Evolutionary conservation across 768 basidiomycete species (phyloP), one percentile per base, ranked within the genome.

Genomic region (Leccinum barrowsii): DNA sequence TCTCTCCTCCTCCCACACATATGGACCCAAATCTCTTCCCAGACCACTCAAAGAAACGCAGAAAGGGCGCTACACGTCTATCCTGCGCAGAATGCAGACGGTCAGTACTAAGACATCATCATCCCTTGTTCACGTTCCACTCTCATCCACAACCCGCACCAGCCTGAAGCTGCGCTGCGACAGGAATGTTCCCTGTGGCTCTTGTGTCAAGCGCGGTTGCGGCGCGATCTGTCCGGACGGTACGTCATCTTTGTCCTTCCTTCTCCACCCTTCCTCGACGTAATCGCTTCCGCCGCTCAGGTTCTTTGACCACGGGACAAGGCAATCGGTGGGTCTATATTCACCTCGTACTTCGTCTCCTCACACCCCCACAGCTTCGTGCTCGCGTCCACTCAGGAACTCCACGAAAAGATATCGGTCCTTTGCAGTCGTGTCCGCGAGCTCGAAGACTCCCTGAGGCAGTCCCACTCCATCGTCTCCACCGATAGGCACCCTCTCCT

Each of bases 81-180:
- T 89, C 87, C 12, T 91, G 89, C 66, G 89, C 89, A 24, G 89
- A 92, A 63, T 92, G 89, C 67, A 80, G 89, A 69, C 81, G 89
- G 89, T 86, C 59, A 44, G 71, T 59, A 19, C n/a, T 24, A 40
- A 40, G 0, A 3, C 58, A 1, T 44, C 19, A 32, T 50, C 21
- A 28, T 28, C 28, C 48, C 2, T 7, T 7, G 24, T 19, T 24
- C 19, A 32, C 21, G 1, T 21, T 7, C 26, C 28, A 8, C 15
- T 21, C 50, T 10, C 49, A 26, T 24, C 37, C 0, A 10, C 46
- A 32, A 22, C 37, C 2, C 17, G 11, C 50, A 4, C n/a, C 26
- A 73, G 72, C 54, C 55, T 73, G 52, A 73, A 73, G 62, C 59
- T 73, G 40, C 73, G 72, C 6, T 92, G 90, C 72, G 89, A 92